phyloP scores from a whole-genome alignment of 1,139 yeast species.

The Zygosaccharomyces pseudobailii region DNA sequence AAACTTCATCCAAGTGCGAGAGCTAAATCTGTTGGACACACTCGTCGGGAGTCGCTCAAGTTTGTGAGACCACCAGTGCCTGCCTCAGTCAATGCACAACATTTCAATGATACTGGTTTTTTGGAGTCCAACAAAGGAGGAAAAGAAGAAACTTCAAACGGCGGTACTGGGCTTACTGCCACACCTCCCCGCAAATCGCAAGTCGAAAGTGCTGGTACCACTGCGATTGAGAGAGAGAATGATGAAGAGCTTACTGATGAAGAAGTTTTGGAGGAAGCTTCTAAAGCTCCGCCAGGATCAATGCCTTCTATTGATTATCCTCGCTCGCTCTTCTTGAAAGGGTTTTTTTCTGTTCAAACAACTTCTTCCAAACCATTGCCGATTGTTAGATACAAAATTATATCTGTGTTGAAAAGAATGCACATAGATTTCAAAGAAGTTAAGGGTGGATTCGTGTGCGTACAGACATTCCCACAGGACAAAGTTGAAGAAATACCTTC shows the following conservation, averaged over 20 bases:
- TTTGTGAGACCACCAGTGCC: constrained; percentile 34
- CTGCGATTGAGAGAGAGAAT: constrained; percentile 5
- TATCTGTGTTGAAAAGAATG: constrained; percentile 67
- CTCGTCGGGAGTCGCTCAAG: constrained; percentile 56
- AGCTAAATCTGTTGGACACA: constrained; percentile 84
- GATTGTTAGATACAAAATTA: constrained; percentile 79
- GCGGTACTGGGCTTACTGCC: constrained; percentile 8
- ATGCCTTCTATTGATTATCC: constrained; percentile 96
- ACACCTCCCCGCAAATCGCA: constrained; percentile 1
- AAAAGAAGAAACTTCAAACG: constrained; percentile 31
- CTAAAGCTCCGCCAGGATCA: constrained; percentile 64
- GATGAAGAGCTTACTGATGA: constrained; percentile 49
- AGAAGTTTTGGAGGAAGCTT: constrained; percentile 61
- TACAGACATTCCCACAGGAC: constrained; percentile 40
- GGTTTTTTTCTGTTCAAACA: constrained; percentile 91
- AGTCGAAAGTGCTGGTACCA: not conserved
- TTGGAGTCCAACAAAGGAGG: constrained; percentile 69
- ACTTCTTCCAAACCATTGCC: constrained; percentile 92
- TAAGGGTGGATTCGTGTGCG: constrained; percentile 89
- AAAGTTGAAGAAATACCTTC: not conserved
- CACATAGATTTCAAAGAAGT: constrained; percentile 86
- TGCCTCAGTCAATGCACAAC: constrained; percentile 41
- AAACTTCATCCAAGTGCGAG: constrained; percentile 78
- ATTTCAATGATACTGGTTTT: constrained; percentile 39
- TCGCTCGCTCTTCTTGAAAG: constrained; percentile 84